phyloP scores from a whole-genome alignment of 2,329 filamentous ascomycete species.

The Metarhizium anisopliae region DNA sequence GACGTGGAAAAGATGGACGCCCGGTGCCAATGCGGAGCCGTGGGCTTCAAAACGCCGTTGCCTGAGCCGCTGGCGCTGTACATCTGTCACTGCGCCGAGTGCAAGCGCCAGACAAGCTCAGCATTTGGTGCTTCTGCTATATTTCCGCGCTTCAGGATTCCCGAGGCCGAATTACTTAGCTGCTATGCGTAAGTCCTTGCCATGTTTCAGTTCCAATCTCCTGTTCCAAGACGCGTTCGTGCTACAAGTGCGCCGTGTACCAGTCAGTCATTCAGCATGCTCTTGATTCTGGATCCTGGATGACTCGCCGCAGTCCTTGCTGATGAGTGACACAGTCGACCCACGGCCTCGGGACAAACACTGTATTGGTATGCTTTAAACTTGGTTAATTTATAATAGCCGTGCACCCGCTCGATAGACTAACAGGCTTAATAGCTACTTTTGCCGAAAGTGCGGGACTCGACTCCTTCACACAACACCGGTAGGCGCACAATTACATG shows the following conservation, averaged over 20 bases:
- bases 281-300: background rate
- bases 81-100: slow-evolving; percentile 63
- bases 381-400: background rate
- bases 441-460: slow-evolving; percentile 58
- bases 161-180: slow-evolving; percentile 36
- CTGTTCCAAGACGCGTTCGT: no score
- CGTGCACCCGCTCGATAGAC: background rate
- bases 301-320: background rate
- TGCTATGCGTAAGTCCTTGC: slow-evolving; percentile 43
- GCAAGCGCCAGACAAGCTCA: slow-evolving; percentile 54
- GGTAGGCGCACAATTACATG: slow-evolving; percentile 26
- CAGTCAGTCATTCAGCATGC: no score
- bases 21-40: slow-evolving; percentile 54
- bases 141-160: slow-evolving; percentile 56
- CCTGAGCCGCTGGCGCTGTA: slow-evolving; percentile 54
- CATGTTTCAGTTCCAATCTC: background rate
- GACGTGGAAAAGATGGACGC: background rate
- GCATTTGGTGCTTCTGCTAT: slow-evolving; percentile 63
- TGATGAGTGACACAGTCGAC: slow-evolving; percentile 31
- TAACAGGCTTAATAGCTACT: slow-evolving; percentile 37
- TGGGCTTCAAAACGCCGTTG: slow-evolving; percentile 53
- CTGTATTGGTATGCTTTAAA: slow-evolving; percentile 43
- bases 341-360: slow-evolving; percentile 45
- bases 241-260: no score
- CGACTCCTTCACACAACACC: slow-evolving; percentile 53